These are phyloP conservation scores for Aspergillus sp. DNA, from an alignment of 2,329 filamentous ascomycete genomes.

Conservation along the genomic window DNA sequence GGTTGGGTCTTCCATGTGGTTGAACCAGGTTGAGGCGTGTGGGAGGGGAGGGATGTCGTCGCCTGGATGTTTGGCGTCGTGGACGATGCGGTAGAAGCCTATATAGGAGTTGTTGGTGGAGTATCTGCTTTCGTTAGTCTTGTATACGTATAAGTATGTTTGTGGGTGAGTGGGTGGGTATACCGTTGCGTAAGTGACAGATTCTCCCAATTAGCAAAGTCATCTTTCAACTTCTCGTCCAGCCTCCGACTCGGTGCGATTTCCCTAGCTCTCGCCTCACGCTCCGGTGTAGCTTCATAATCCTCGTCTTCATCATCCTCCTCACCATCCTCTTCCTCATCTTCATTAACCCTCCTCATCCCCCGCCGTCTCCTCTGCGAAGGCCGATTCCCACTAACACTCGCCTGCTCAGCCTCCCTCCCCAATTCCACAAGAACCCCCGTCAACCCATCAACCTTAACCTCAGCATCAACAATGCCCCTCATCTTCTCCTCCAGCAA, in stretches of 20 bases:
- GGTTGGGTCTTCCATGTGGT: constrained; percentile 39
- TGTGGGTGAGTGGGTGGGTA: constrained; percentile 11
- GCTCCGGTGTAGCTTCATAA: constrained; percentile 27
- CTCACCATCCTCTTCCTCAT: constrained; percentile 31
- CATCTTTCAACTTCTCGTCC: constrained; percentile 29
- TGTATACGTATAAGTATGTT: not conserved
- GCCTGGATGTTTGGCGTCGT: constrained; percentile 55
- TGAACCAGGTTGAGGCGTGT: constrained; percentile 59
- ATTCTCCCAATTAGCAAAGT: constrained; percentile 29
- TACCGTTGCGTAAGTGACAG: constrained; percentile 41
- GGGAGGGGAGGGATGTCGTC: constrained; percentile 51
- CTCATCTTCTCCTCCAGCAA: constrained; percentile 56
- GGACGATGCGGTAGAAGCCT: constrained; percentile 57
- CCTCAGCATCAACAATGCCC: constrained; percentile 53
- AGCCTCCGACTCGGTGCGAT: constrained; percentile 10
- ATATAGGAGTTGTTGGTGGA: constrained; percentile 56
- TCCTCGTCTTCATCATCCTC: constrained; percentile 38
- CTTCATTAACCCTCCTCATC: constrained; percentile 12
- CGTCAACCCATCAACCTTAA: constrained; percentile 41
- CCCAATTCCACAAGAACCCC: constrained; percentile 41
- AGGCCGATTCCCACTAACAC: no score
- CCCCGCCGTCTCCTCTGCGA: no score
- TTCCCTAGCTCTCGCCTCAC: no score
- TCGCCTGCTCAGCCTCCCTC: constrained; percentile 23
- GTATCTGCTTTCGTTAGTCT: constrained; percentile 39